Evolutionary conservation across 2,329 filamentous ascomycete genomes (phyloP), one percentile per base, ranked within the genome.

Genomic region (Monilinia vaccinii-corymbosi): DNA sequence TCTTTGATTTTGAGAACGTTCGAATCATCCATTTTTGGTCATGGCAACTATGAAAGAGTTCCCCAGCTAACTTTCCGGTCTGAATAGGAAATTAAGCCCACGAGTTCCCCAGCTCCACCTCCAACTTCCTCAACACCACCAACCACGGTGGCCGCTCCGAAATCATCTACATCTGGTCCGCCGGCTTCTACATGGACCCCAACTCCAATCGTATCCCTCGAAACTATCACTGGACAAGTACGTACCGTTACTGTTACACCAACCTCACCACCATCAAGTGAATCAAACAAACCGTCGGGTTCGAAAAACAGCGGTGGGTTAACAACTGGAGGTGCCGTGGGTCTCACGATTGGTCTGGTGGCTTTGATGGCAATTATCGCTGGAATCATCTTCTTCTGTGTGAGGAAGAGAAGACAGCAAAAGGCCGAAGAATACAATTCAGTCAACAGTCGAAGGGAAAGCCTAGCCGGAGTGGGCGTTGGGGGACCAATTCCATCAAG

Each of bases 211-310:
- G 66, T 67, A 14, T 74, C 73, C 9, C 67, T 82, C 2, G 73
- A 78, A 66, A 86, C 83, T 0, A 76, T 85, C 11, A 85, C 81
- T 11, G 81, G 82, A 21, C 77, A 73, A 6, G 73, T 83, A 25
- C 77, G 75, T 60, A 85, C 81, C 1, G 77, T 86, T 3, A 83
- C 80, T 1, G 75, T 81, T 18, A 75, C 75, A 8, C 80, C 81
- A 0, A 77, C 77, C 0, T 63, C 66, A 32, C 69, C 69, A 38
- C 66, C 70, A 3, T n/a, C n/a, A n/a, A 69, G 65, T 49, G 60
- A 69, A 21, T 59, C 9, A 58, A 63, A 48, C 25, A 25, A 60
- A 16, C 58, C 52, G 13, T 57, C 13, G 48, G 38, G n/a, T 5
- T 62, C 67, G 8, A 68, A 67, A 34, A 63, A 48, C 50, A 65